Evolutionary conservation across 108 stramenopile genomes (phyloP), one percentile per base, ranked within the genome.

Genomic region (Hondaea fermentalgiana): DNA sequence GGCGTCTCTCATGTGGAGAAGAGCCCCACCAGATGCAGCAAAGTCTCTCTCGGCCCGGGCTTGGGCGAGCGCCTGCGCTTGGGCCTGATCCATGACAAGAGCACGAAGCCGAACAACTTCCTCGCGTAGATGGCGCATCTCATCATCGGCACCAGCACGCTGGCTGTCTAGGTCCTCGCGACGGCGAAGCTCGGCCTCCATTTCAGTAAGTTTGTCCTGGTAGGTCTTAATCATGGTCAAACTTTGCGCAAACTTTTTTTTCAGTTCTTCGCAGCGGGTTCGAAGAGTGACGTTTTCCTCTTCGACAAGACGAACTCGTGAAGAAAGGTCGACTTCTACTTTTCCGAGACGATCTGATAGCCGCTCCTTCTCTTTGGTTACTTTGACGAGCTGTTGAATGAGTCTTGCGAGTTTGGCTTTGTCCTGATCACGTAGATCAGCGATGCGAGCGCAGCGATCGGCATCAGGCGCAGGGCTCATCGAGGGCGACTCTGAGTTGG

Each of bases 91-190:
- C 64, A 69, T 69, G n/a, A 83, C 51, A 16, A 83, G 45, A 12
- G 45, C n/a, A 45, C 49, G 45, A n/a, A 83, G 51, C 17, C 76
- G 76, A 47, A 53, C 76, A 35, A 83, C 76, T 35, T 83, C 49
- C 6, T 83, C 76, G n/a, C 76, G 19, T 45, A 83, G 76, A 25
- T 83, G 76, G n/a, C 76, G 45, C 45, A 83, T 83, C n/a, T 83
- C 76, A 35, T 47, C 76, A 12, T 83, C 76, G 76, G n/a, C 49
- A 12, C 49, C 76, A 23, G 19, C 51, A 14, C 76, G 19, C 49
- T 83, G 49, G 25, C 45, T 47, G 49, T 53, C 76, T 12, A 83
- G 76, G 25, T 83, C 76, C 51, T 83, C 76, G n/a, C 76, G 45
- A 23, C 51, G 76, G 49, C 51, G 76, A 35, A 83, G 51, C 51